Evolutionary conservation across 1,284 basidiomycete species (phyloP).

Genomic region (Rhodofomes roseus): DNA sequence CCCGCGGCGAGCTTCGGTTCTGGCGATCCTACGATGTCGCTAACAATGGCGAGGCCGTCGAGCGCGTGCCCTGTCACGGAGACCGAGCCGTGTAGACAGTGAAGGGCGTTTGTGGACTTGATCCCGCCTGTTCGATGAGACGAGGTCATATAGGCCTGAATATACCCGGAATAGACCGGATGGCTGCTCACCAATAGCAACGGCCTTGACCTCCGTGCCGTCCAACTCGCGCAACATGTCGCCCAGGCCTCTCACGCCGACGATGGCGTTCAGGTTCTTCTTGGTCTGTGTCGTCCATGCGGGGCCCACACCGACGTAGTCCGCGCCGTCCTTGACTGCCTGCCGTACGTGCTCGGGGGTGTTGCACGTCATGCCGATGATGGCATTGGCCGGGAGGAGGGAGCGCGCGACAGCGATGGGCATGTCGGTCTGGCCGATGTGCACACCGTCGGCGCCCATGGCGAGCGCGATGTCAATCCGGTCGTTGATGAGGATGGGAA

Average conservation of each 20-base stretch:
- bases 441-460: conserved; percentile 75
- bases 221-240: conserved; percentile 61
- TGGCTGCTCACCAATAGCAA: conserved; percentile 73
- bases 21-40: conserved; percentile 75
- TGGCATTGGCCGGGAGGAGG: conserved; percentile 65
- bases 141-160: no score
- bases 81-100: conserved; percentile 70
- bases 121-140: conserved; percentile 63
- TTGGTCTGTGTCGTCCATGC: conserved; percentile 78
- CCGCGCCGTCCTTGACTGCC: conserved; percentile 59
- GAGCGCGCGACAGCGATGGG: conserved; percentile 65
- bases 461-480: conserved; percentile 86
- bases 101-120: conserved; percentile 69
- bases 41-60: conserved; percentile 89
- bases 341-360: conserved; percentile 58
- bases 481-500: conserved; percentile 92
- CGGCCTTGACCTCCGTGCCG: conserved; percentile 61
- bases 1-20: conserved; percentile 61
- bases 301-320: conserved; percentile 88
- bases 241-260: conserved; percentile 67
- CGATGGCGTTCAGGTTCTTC: conserved; percentile 52
- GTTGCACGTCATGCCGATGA: conserved; percentile 85
- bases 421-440: conserved; percentile 92
- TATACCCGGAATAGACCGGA: background rate
- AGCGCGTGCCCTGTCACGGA: conserved; percentile 53